Conservation (phyloP, 2,329 filamentous ascomycete genomes). For the Cordyceps javanica region DNA sequence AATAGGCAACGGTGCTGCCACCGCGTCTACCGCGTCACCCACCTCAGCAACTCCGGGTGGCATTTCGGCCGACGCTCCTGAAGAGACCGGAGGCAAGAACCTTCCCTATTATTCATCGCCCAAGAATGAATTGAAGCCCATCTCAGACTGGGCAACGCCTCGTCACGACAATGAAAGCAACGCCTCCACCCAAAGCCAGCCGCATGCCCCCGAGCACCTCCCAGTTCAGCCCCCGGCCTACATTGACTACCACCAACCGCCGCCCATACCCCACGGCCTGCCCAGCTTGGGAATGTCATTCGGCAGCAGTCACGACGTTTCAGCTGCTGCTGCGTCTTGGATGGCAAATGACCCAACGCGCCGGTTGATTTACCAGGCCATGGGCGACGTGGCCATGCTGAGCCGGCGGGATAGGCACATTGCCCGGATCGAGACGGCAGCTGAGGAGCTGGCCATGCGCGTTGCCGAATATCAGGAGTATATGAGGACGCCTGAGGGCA, state of each 20-base stretch:
- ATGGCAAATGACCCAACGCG: conserved; percentile 18
- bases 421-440: conserved; percentile 46
- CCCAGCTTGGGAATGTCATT: neutral
- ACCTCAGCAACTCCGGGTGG: neutral
- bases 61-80: neutral
- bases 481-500: conserved; percentile 21
- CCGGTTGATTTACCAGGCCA: conserved; percentile 30
- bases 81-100: neutral
- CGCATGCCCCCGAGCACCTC: neutral
- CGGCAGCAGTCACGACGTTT: conserved; percentile 14
- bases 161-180: neutral
- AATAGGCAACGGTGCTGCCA: neutral
- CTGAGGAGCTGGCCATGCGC: conserved; percentile 48
- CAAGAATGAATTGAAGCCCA: neutral
- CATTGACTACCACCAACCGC: conserved; percentile 16
- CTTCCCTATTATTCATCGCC: neutral
- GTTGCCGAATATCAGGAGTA: conserved; percentile 47
- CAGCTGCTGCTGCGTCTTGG: conserved; percentile 30
- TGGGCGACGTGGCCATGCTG: conserved; percentile 38
- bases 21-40: neutral
- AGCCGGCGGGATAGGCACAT: conserved; percentile 40
- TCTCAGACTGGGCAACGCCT: neutral
- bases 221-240: neutral
- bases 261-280: conserved; percentile 17
- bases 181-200: neutral